A percentile compares a stretch with the other conserved stretches of the same genome.
phyloP scores from a whole-genome alignment of 148 eudicot genomes.

The Persicaria tinctoria region DNA sequence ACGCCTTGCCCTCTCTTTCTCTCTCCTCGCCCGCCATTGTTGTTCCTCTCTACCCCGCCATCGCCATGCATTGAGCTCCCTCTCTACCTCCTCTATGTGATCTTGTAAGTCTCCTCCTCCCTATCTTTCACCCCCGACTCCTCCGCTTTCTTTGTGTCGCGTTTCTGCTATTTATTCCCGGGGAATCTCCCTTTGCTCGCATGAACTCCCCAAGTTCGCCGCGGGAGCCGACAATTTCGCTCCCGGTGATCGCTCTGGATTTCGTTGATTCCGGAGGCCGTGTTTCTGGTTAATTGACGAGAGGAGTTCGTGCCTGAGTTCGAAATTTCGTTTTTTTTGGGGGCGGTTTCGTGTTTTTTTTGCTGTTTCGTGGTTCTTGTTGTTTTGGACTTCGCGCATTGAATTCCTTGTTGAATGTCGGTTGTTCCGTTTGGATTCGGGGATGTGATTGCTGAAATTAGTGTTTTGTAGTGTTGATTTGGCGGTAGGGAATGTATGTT shows the following conservation, averaged over 20 bases:
- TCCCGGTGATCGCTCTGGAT: background rate
- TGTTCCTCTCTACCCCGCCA: background rate
- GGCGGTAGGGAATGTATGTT: conserved; percentile 21
- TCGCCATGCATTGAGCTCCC: conserved; percentile 10
- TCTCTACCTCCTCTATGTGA: background rate
- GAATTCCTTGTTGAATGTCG: background rate
- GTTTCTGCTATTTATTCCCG: background rate
- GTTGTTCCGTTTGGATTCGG: background rate
- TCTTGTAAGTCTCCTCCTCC: background rate
- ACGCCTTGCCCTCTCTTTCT: background rate
- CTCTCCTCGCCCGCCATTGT: conserved; percentile 11
- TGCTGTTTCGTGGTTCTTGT: background rate
- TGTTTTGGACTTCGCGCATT: background rate
- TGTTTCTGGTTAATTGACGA: background rate
- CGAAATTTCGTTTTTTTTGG: background rate
- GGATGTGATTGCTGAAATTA: conserved; percentile 3
- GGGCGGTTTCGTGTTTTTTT: background rate
- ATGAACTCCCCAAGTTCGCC: background rate
- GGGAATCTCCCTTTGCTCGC: conserved; percentile 1
- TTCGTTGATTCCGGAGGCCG: background rate
- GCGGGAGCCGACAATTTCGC: background rate
- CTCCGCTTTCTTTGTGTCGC: background rate
- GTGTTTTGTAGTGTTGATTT: conserved; percentile 9
- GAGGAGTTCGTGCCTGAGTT: conserved; percentile 2
- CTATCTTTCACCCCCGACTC: background rate